phyloP scores from a whole-genome alignment of 2,329 filamentous ascomycete species.

The Trichoderma pleuroti region DNA sequence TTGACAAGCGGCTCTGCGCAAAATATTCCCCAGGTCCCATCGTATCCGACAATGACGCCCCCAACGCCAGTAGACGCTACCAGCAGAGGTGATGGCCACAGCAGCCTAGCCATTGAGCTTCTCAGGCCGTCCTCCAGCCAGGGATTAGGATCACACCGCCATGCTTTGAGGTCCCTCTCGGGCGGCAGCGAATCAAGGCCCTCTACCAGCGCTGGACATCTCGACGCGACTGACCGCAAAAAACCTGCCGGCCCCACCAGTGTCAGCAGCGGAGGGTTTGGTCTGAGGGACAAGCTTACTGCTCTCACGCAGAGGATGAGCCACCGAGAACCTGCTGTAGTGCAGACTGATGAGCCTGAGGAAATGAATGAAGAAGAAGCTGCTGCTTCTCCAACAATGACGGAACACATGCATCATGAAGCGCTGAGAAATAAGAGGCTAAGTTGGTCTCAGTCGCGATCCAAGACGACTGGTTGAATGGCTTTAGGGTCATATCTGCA shows the following conservation, averaged over 20 bases:
- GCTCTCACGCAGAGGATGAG: constrained; percentile 33
- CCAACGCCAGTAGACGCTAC: constrained; percentile 39
- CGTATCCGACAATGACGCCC: constrained; percentile 47
- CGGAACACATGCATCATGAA: neutral
- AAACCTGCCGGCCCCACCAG: constrained; percentile 25
- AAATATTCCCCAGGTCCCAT: constrained; percentile 33
- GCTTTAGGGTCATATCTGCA: neutral
- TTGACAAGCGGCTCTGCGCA: constrained; percentile 32
- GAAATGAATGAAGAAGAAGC: constrained; percentile 6
- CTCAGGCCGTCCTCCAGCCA: constrained; percentile 34
- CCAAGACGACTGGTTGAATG: constrained; percentile 4
- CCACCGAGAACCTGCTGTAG: constrained; percentile 24
- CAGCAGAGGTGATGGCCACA: constrained; percentile 22
- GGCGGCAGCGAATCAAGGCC: constrained; percentile 28
- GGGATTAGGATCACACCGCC: constrained; percentile 26
- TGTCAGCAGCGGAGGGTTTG: constrained; percentile 31
- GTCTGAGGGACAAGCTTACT: constrained; percentile 36
- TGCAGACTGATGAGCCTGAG: constrained; percentile 7
- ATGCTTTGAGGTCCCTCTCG: constrained; percentile 19
- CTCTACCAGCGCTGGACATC: constrained; percentile 32
- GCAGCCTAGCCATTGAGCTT: constrained; percentile 30
- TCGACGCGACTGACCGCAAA: constrained; percentile 27
- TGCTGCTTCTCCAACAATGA: neutral
- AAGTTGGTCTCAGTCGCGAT: constrained; percentile 16
- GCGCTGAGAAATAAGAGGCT: neutral